phyloP scores from a whole-genome alignment of 1,284 basidiomycete species.

The Mycena sp. region DNA sequence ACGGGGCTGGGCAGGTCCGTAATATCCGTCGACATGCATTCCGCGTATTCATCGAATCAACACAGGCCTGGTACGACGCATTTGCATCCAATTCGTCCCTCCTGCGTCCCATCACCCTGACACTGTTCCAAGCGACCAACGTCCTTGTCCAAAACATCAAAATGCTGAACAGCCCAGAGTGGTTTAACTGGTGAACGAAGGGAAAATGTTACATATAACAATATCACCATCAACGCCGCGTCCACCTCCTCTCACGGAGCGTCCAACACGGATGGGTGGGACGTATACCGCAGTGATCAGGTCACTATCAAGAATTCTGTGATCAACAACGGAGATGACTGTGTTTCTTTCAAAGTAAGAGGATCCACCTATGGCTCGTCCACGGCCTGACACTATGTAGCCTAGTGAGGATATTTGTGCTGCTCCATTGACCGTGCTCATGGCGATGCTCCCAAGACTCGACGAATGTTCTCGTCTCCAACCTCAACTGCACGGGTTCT shows the following conservation, averaged over 20 bases:
- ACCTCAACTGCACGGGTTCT: constrained; percentile 68
- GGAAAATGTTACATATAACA: constrained; percentile 58
- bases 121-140: constrained; percentile 64
- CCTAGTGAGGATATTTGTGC: constrained; percentile 54
- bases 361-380: no score
- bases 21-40: neutral
- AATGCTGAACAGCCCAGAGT: constrained; percentile 57
- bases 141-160: constrained; percentile 64
- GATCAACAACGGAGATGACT: constrained; percentile 72
- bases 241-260: constrained; percentile 56
- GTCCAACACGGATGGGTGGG: constrained; percentile 57
- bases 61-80: constrained; percentile 65
- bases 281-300: no score
- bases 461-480: constrained; percentile 67
- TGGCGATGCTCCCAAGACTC: constrained; percentile 41
- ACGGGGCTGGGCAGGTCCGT: constrained; percentile 64
- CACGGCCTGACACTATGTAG: constrained; percentile 10
- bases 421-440: neutral
- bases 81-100: constrained; percentile 59
- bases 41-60: no score
- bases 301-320: constrained; percentile 61
- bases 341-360: constrained; percentile 65
- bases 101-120: constrained; percentile 68
- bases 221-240: constrained; percentile 53
- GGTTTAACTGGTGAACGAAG: constrained; percentile 63